These are phyloP conservation scores for Kurtzmaniella quercitrusa DNA, from an alignment of 1,139 yeast species.

Conservation along the genomic window DNA sequence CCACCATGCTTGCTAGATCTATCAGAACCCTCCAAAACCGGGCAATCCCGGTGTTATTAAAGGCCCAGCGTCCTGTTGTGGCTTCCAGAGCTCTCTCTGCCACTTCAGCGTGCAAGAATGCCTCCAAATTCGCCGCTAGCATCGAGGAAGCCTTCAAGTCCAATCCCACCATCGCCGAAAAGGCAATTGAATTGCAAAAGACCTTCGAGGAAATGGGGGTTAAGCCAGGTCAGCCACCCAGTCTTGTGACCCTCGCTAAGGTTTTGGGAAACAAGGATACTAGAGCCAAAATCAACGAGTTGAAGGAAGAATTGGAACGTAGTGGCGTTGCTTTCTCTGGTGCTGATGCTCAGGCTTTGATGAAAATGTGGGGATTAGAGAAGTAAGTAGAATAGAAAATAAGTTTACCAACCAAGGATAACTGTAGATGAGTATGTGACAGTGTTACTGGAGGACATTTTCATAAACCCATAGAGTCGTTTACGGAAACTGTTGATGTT, in stretches of 20 bases:
- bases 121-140: constrained; percentile 7
- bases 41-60: not conserved
- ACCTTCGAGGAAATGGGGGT: constrained; percentile 33
- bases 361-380: constrained; percentile 17
- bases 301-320: constrained; percentile 30
- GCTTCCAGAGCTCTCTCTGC: not conserved
- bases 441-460: no score
- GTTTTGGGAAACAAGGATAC: constrained; percentile 36
- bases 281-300: constrained; percentile 24
- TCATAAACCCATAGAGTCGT: no score
- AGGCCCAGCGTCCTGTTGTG: not conserved
- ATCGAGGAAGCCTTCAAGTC: constrained; percentile 16
- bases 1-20: constrained; percentile 1
- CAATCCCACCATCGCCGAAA: constrained; percentile 19
- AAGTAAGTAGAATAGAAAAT: constrained; percentile 2
- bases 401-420: not conserved
- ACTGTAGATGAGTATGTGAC: not conserved
- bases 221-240: constrained; percentile 28
- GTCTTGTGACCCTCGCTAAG: constrained; percentile 34
- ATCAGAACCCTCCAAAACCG: not conserved
- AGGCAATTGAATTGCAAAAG: constrained; percentile 23
- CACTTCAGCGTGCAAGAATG: not conserved
- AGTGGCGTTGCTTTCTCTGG: constrained; percentile 30
- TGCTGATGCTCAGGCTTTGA: constrained; percentile 31
- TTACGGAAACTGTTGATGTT: no score